Evolutionary conservation across 371 early-diverging fungal genomes (phyloP).

Genomic region (Mucor sp.): DNA sequence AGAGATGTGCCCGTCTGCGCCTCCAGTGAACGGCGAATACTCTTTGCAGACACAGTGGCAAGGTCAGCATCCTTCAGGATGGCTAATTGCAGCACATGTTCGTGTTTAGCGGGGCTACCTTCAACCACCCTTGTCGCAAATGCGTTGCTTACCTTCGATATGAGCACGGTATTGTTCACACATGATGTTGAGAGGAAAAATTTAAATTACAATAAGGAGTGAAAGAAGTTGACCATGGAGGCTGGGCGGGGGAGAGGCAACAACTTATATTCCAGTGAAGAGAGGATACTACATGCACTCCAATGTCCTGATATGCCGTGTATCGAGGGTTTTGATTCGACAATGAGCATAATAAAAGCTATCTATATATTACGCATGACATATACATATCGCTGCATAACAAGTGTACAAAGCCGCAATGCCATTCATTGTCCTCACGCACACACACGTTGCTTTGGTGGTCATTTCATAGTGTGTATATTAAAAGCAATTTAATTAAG

Average conservation of each 20-base stretch:
- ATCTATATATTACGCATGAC: no score
- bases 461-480: background rate
- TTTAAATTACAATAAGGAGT: background rate
- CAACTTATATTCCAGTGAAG: background rate
- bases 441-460: background rate
- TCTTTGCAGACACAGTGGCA: conserved; percentile 53
- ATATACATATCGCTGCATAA: no score
- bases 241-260: no score
- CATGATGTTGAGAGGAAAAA: background rate
- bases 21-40: conserved; percentile 50
- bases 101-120: conserved; percentile 4
- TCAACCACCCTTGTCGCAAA: no score
- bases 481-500: background rate
- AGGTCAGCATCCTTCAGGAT: conserved; percentile 55
- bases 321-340: background rate
- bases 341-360: background rate
- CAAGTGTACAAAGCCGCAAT: no score
- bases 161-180: conserved; percentile 5
- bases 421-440: background rate
- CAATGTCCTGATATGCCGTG: background rate
- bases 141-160: conserved; percentile 12
- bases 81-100: conserved; percentile 8
- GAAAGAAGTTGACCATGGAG: background rate
- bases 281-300: background rate
- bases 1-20: conserved; percentile 30